Evolutionary conservation across 2,329 filamentous ascomycete species (phyloP).

Genomic region (Colletotrichum lini): DNA sequence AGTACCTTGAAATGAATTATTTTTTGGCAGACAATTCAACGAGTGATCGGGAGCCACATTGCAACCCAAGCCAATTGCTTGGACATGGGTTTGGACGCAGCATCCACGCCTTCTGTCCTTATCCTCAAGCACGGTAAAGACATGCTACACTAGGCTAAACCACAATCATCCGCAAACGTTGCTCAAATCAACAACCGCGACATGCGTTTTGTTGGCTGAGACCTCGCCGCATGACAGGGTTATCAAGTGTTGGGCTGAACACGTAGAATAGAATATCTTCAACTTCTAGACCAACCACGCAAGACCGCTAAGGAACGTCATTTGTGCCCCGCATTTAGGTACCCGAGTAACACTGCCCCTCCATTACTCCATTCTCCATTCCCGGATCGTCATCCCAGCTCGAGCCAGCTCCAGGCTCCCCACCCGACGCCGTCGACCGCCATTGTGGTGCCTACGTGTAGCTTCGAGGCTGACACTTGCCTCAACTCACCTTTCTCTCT

Average conservation of each 20-base stretch:
- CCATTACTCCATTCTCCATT: conserved; percentile 12
- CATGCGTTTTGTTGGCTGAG: not conserved
- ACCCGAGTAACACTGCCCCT: conserved; percentile 37
- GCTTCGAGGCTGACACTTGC: conserved; percentile 26
- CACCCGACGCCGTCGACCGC: conserved; percentile 33
- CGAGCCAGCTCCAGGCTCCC: conserved; percentile 29
- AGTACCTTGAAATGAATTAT: too few species aligned
- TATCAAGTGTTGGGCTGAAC: not conserved
- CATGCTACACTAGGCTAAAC: too few species aligned
- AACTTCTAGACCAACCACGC: not conserved
- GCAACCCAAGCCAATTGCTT: not conserved
- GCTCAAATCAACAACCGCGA: too few species aligned
- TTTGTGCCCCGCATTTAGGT: conserved; percentile 38
- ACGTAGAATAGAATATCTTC: not conserved
- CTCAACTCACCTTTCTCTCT: conserved; percentile 14
- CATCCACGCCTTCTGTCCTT: not conserved
- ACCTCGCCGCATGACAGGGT: too few species aligned
- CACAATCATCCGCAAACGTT: too few species aligned
- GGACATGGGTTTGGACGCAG: not conserved
- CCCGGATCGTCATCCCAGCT: conserved; percentile 28
- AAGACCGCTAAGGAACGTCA: conserved; percentile 31
- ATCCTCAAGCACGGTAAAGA: too few species aligned
- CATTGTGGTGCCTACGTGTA: conserved; percentile 35
- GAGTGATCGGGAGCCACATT: too few species aligned
- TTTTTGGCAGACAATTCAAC: too few species aligned